These are phyloP conservation scores for Solanum gandarillasii DNA, from an alignment of 257 asterid species.

Conservation along the genomic window DNA sequence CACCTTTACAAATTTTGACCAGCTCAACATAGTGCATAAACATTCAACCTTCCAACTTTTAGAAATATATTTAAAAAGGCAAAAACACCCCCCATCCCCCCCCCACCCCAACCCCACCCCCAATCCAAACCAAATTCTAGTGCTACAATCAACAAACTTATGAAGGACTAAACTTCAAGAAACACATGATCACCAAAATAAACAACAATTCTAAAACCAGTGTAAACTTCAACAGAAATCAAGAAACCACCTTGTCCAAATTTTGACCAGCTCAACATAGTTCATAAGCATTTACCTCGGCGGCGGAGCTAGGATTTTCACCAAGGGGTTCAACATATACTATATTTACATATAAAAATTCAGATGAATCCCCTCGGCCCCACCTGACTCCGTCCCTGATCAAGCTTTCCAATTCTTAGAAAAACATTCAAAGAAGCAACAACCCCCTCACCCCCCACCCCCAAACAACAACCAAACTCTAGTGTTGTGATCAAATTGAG, in stretches of 20 bases:
- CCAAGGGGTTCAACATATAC: background rate
- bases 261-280: background rate
- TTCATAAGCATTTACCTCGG: background rate
- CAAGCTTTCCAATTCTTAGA: background rate
- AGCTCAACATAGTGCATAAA: background rate
- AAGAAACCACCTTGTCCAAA: background rate
- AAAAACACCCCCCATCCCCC: background rate
- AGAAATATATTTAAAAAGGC: background rate
- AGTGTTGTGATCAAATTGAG: background rate
- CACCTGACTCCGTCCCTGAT: background rate
- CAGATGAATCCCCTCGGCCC: background rate
- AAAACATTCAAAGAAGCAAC: background rate
- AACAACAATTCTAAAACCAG: background rate
- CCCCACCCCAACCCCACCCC: too few species aligned
- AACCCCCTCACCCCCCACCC: background rate
- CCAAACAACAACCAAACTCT: background rate
- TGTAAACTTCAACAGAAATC: background rate
- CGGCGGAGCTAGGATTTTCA: background rate
- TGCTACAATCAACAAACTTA: background rate
- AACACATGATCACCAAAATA: background rate
- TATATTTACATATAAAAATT: too few species aligned
- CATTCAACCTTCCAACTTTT: background rate
- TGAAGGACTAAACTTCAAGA: background rate
- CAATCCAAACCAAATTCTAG: background rate
- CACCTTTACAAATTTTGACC: background rate